Base-by-base conservation (phyloP, 306 rosid genomes). In the Lathyrus tuberosus region DNA sequence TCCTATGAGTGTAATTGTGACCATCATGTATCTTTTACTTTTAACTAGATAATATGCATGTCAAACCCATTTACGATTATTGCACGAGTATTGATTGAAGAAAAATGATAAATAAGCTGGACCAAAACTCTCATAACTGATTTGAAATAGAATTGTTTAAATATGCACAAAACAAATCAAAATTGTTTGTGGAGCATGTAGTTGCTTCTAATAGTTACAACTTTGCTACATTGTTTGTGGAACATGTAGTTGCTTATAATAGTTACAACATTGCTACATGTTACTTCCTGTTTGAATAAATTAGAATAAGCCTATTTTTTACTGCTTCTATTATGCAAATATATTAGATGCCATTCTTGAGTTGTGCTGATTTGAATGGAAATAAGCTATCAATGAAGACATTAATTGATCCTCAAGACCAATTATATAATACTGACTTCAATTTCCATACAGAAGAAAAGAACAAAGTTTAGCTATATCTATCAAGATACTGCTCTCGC, bases 381-480 rank as follows among this genome's bases (percentile, higher is more conserved):
- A 69, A 73, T 57, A 58, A 77, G 43, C 48, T 62, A 58, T 46
- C 60, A 53, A 44, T 53, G 18, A 67, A 47, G 46, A 8, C 10
- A 61, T 8, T 65, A 4, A 57, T 57, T 24, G 12, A 22, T 57
- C 46, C 63, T 47, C 64, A 17, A 30, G 48, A 75, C 15, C 18
- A 72, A 33, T 37, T 35, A 22, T 53, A 10, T 12, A 12, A 10
- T 42, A n/a, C 62, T 77, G 73, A 28, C 57, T 73, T 73, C 41
- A 76, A 71, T 51, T 76, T 80, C 75, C 90, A 86, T 90, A 66
- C 22, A 3, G 77, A 76, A 75, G 78, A 38, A 48, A 77, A 73
- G 81, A 84, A 76, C 73, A 70, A 79, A 54, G 71, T 79, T 73
- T 72, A 65, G 68, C 26, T 58, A 12, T 15, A 3, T 71, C 16